These are phyloP conservation scores for Stenocarpella maydis DNA, from an alignment of 2,329 filamentous ascomycete species.

Conservation along the genomic window DNA sequence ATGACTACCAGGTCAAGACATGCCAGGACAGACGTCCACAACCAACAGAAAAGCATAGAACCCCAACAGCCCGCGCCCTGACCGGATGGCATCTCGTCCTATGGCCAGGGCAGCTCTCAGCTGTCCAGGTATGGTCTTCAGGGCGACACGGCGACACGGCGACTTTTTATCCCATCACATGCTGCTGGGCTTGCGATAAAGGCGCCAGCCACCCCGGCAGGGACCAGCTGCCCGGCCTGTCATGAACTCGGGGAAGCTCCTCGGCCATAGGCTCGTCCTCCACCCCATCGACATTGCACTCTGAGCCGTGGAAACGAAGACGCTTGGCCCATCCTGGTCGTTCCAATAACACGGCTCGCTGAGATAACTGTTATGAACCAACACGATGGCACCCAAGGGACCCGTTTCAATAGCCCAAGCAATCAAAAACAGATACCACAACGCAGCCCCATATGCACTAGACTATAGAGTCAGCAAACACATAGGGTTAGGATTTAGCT, in stretches of 20 bases:
- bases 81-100: conserved; percentile 7
- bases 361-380: too few species aligned
- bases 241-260: background rate
- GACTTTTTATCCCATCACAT: background rate
- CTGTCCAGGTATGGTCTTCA: background rate
- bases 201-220: background rate
- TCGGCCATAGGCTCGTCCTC: background rate
- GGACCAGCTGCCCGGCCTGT: conserved; percentile 1
- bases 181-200: conserved; percentile 6
- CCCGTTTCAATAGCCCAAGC: too few species aligned
- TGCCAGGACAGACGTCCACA: background rate
- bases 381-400: too few species aligned
- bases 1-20: background rate
- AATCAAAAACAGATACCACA: too few species aligned
- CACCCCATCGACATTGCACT: background rate
- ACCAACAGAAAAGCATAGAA: too few species aligned
- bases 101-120: background rate
- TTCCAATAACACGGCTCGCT: conserved; percentile 4
- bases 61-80: too few species aligned
- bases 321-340: background rate
- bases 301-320: background rate
- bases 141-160: background rate
- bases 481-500: too few species aligned
- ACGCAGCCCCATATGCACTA: too few species aligned
- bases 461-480: too few species aligned